Evolutionary conservation across 2,329 filamentous ascomycete species (phyloP).

Genomic region (Pyrenochaeta sp.): DNA sequence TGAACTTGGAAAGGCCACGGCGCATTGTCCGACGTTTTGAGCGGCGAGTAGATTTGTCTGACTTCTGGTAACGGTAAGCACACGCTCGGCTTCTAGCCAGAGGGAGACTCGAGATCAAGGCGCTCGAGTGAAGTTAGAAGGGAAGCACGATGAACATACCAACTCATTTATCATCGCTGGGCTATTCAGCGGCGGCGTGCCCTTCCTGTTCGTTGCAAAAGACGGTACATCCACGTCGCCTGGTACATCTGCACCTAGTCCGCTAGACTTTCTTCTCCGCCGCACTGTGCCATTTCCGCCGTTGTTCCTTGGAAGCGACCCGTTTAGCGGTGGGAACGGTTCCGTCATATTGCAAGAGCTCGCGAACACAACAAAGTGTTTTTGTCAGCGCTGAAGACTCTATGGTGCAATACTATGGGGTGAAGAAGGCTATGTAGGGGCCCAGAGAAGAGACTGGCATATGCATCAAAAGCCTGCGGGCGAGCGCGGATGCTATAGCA

Average conservation of each 20-base stretch:
- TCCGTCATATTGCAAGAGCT: slow-evolving; percentile 34
- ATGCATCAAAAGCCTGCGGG: neutral
- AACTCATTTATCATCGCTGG: slow-evolving; percentile 21
- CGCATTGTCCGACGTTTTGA: slow-evolving; percentile 58
- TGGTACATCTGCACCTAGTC: slow-evolving; percentile 60
- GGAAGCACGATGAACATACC: slow-evolving; percentile 19
- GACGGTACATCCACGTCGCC: slow-evolving; percentile 62
- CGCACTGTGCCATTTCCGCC: slow-evolving; percentile 22
- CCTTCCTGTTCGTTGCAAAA: slow-evolving; percentile 55
- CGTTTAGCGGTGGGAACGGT: slow-evolving; percentile 44
- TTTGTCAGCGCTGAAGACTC: neutral
- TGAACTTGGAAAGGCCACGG: slow-evolving; percentile 55
- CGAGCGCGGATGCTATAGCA: neutral
- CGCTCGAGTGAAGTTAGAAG: neutral
- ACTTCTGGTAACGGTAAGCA: slow-evolving; percentile 22
- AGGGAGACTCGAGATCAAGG: neutral
- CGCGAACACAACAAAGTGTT: neutral
- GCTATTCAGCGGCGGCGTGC: slow-evolving; percentile 29
- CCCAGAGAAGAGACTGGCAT: too few species aligned
- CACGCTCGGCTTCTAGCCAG: neutral
- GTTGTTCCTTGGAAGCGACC: slow-evolving; percentile 21
- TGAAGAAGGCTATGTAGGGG: neutral
- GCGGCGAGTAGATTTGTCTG: slow-evolving; percentile 42
- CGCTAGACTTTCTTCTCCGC: slow-evolving; percentile 56
- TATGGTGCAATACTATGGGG: neutral